phyloP scores from a whole-genome alignment of 345 rosid species.

The Ailanthus altissimus region DNA sequence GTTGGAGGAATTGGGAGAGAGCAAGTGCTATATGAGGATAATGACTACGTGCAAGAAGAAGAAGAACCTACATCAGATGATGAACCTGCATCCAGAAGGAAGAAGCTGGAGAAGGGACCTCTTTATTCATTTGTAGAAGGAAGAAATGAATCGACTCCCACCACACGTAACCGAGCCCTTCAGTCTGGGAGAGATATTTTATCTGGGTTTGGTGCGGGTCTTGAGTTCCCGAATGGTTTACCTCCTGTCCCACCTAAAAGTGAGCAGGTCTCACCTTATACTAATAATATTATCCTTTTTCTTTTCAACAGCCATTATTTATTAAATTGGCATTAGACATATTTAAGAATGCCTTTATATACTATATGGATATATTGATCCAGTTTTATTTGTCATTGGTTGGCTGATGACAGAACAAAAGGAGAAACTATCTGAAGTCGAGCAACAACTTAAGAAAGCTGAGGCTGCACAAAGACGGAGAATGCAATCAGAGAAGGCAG shows the following conservation, averaged over 20 bases:
- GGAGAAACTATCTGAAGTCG: conserved; percentile 70
- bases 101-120: conserved; percentile 43
- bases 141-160: conserved; percentile 47
- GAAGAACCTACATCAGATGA: conserved; percentile 37
- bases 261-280: conserved; percentile 31
- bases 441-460: conserved; percentile 68
- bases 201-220: conserved; percentile 34
- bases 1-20: conserved; percentile 36
- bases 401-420: conserved; percentile 50
- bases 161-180: conserved; percentile 59
- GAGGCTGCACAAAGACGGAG: conserved; percentile 77
- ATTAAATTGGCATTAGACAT: background rate
- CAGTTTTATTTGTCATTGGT: conserved; percentile 4
- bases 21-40: conserved; percentile 22
- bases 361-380: background rate
- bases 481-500: conserved; percentile 79
- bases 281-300: background rate
- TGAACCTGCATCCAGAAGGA: conserved; percentile 39
- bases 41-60: conserved; percentile 41
- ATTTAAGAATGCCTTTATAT: background rate
- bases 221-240: conserved; percentile 73
- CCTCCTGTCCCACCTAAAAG: conserved; percentile 65
- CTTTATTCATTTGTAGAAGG: conserved; percentile 36
- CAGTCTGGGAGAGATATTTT: conserved; percentile 53
- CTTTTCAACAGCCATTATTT: background rate